Evolutionary conservation across 345 rosid genomes (phyloP).

Genomic region (Viola odorata): DNA sequence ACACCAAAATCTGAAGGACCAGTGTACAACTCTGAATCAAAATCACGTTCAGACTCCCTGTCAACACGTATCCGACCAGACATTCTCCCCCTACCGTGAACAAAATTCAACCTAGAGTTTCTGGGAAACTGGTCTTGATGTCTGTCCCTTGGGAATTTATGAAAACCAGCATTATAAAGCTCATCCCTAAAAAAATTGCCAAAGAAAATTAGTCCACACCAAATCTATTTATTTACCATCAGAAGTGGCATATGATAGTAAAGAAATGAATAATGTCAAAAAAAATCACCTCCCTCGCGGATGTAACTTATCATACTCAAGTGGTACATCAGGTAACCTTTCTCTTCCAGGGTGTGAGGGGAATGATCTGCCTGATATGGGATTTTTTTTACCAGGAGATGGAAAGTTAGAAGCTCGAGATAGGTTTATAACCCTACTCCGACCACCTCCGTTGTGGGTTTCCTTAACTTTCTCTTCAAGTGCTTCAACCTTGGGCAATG

Average conservation of each 20-base stretch:
- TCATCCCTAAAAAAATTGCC: slow-evolving; percentile 42
- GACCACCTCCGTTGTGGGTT: slow-evolving; percentile 27
- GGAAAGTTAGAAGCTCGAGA: slow-evolving; percentile 39
- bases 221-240: slow-evolving; percentile 4
- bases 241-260: slow-evolving; percentile 2
- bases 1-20: slow-evolving; percentile 28
- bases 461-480: slow-evolving; percentile 38
- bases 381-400: slow-evolving; percentile 40
- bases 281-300: slow-evolving; percentile 76
- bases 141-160: slow-evolving; percentile 29
- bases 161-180: slow-evolving; percentile 6
- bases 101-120: slow-evolving; percentile 46
- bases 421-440: slow-evolving; percentile 55
- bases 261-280: slow-evolving; percentile 8
- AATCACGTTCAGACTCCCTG: slow-evolving; percentile 45
- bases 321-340: slow-evolving; percentile 48
- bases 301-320: slow-evolving; percentile 41
- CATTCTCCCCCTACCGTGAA: slow-evolving; percentile 59
- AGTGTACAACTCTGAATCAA: slow-evolving; percentile 33
- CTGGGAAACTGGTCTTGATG: slow-evolving; percentile 45
- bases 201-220: slow-evolving; percentile 7
- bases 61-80: slow-evolving; percentile 41
- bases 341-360: slow-evolving; percentile 33
- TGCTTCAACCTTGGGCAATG: slow-evolving; percentile 30
- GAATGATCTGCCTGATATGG: slow-evolving; percentile 41